Base-by-base conservation (phyloP, 2,329 filamentous ascomycete genomes). In the Chrysoporthe cubensis region DNA sequence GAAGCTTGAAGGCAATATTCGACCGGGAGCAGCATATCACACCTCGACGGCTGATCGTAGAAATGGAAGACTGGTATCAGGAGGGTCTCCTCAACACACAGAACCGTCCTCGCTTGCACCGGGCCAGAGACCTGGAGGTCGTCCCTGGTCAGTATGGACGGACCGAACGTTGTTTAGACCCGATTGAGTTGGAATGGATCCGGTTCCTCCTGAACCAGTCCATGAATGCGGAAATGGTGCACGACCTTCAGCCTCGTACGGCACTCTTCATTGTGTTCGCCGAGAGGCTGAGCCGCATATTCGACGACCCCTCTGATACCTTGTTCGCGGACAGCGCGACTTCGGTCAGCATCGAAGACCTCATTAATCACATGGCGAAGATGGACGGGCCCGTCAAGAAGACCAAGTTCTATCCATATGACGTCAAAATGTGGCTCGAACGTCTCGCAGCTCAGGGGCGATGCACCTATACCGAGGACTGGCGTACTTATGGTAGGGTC, bases 141-240 rank as follows among this genome's bases (percentile, higher is more conserved):
- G 26, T 14, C 11, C 14, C n/a, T 4, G 11, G 57, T 8, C 37
- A 21, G 26, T 26, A 18, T 18, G 26, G 37, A 8, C 18, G 1
- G 11, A 42, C 16, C 32, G 63, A 48, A 7, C 66, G 71, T 7
- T 66, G 66, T 1, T 43, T 78, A 16, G 70, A 71, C 56, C 69
- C 71, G 42, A 68, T 72, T 8, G 79, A 80, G 44, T 65, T 77
- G n/a, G 64, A 71, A 26, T 79, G 77, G 77, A 70, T 80, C 48
- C 70, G 72, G 62, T 76, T 77, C 7, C 66, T 80, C 26, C 73
- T 75, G 26, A 73, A 71, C 21, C 71, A 72, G 37, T 74, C 73
- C 43, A 73, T 74, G 64, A 76, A 74, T 52, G 64, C 67, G 32
- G 62, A 48, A n/a, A 74, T 75, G 70, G 63, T 72, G 34, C 43